Evolutionary conservation across 805 yeast genomes (phyloP).

Genomic region (Zygosaccharomyces pseudorouxii): DNA sequence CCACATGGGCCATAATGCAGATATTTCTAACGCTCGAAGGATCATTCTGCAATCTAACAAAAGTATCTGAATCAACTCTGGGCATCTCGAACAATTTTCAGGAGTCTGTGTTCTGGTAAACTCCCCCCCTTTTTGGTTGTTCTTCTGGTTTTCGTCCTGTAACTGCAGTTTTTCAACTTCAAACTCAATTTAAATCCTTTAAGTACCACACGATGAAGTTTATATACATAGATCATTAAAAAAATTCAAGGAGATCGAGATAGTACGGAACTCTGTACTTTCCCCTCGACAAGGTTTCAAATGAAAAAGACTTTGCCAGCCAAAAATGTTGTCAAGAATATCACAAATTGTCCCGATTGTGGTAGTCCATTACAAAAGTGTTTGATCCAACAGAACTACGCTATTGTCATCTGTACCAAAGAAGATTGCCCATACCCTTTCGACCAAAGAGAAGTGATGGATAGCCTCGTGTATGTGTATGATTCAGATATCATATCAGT

Average conservation of each 20-base stretch:
- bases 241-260: neutral
- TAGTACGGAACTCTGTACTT: neutral
- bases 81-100: constrained; percentile 25
- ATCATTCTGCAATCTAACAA: constrained; percentile 62
- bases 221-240: neutral
- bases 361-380: constrained; percentile 25
- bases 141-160: neutral
- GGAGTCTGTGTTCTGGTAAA: neutral
- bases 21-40: constrained; percentile 76
- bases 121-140: neutral
- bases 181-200: neutral
- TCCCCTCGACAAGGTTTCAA: neutral
- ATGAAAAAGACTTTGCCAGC: neutral
- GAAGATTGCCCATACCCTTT: constrained; percentile 30
- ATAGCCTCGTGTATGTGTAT: constrained; percentile 26
- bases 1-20: constrained; percentile 96
- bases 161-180: neutral
- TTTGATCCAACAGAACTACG: constrained; percentile 34
- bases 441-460: constrained; percentile 20
- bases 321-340: neutral
- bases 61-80: constrained; percentile 60
- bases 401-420: constrained; percentile 31
- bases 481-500: constrained; percentile 28
- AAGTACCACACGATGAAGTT: neutral
- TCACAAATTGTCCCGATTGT: constrained; percentile 28